Percentiles rank a stretch among this genome's conserved stretches.
These are phyloP conservation scores for Aspergillus vadensis DNA, from an alignment of 2,329 filamentous ascomycete species.

Conservation along the genomic window DNA sequence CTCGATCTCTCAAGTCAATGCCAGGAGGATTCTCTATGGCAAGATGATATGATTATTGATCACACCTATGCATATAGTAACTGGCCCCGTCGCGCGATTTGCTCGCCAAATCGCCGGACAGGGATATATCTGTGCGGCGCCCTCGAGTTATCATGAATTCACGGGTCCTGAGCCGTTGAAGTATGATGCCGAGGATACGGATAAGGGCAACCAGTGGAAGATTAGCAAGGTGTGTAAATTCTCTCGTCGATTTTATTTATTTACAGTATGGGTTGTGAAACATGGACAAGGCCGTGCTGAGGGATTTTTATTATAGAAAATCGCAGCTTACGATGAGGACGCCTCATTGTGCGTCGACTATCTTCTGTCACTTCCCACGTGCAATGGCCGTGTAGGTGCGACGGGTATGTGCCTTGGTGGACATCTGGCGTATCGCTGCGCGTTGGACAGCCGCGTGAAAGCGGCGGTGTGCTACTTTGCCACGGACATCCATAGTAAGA, in stretches of 20 bases:
- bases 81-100: conserved; percentile 85
- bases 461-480: conserved; percentile 88
- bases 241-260: neutral
- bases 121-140: conserved; percentile 89
- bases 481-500: conserved; percentile 82
- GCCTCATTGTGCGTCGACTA: conserved; percentile 67
- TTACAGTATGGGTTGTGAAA: neutral
- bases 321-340: conserved; percentile 84
- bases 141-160: conserved; percentile 92
- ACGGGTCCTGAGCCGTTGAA: conserved; percentile 78
- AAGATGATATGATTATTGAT: neutral
- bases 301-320: conserved; percentile 56
- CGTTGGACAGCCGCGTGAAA: conserved; percentile 73
- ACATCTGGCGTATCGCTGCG: conserved; percentile 74
- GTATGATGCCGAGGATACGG: conserved; percentile 86
- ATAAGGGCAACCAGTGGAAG: conserved; percentile 85
- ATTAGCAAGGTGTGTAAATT: conserved; percentile 64
- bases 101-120: conserved; percentile 88
- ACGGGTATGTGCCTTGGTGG: conserved; percentile 94
- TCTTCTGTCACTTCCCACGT: conserved; percentile 71
- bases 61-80: conserved; percentile 58
- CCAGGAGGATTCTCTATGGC: too few relatives aligned
- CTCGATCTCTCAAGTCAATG: neutral
- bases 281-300: neutral
- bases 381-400: conserved; percentile 75